Evolutionary conservation across 176 grass and related monocot species (phyloP).

Genomic region (Melocanna baccifera): DNA sequence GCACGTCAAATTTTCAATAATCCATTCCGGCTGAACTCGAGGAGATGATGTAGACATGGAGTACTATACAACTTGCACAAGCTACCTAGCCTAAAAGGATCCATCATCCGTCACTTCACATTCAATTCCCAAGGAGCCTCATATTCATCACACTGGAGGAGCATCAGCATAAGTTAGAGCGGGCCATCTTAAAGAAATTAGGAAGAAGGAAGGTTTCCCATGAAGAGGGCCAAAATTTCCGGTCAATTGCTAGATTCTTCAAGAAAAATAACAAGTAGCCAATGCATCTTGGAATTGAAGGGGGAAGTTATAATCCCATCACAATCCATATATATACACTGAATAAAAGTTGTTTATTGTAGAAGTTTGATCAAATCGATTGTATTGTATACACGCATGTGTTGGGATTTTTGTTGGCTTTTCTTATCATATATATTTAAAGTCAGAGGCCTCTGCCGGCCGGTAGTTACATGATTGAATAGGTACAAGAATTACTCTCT

Average conservation of each 20-base stretch:
- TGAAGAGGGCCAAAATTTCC: neutral
- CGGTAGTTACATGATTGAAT: neutral
- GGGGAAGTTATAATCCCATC: neutral
- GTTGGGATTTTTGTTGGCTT: neutral
- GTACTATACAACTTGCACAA: neutral
- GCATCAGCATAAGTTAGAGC: neutral
- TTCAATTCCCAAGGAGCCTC: constrained; percentile 11
- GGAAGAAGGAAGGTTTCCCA: neutral
- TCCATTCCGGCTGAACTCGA: neutral
- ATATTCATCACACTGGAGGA: neutral
- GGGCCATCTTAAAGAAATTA: neutral
- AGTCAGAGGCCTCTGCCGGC: neutral
- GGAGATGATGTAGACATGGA: neutral
- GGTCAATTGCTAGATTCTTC: neutral
- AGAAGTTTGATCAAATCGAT: neutral
- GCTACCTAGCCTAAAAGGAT: neutral
- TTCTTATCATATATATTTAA: neutral
- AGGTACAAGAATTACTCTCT: no score
- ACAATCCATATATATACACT: no score
- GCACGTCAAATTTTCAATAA: constrained; percentile 1
- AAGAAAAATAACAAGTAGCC: neutral
- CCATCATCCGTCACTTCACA: neutral
- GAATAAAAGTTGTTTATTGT: neutral
- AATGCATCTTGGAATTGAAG: neutral
- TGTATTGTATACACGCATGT: neutral